These are phyloP conservation scores for Vicia faba DNA, from an alignment of 306 rosid species.

Conservation along the genomic window DNA sequence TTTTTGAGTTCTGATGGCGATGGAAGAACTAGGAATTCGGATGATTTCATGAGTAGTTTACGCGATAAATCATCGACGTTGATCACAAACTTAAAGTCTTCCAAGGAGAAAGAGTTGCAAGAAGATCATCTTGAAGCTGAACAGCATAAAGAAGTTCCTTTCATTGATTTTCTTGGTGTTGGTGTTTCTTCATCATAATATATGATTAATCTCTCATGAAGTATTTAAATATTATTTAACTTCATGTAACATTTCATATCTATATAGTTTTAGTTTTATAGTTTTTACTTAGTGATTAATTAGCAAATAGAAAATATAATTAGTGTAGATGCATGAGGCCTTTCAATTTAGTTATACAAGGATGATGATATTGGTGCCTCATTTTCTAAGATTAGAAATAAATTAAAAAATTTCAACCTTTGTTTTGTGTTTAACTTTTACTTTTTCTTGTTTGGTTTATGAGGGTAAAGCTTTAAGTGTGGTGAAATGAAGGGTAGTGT, in stretches of 20 bases:
- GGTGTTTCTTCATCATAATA: slow-evolving; percentile 64
- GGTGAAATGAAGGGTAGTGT: slow-evolving; percentile 35
- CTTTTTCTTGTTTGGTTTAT: neutral
- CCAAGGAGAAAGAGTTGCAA: slow-evolving; percentile 45
- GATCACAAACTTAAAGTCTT: slow-evolving; percentile 31
- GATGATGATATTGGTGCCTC: slow-evolving; percentile 15
- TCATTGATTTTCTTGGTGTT: slow-evolving; percentile 93
- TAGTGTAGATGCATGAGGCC: slow-evolving; percentile 24
- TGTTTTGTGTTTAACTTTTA: slow-evolving; percentile 15
- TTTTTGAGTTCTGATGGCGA: slow-evolving; percentile 34
- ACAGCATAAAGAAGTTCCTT: slow-evolving; percentile 55
- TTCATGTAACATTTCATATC: slow-evolving; percentile 19
- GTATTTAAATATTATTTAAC: slow-evolving; percentile 46
- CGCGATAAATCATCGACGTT: slow-evolving; percentile 42
- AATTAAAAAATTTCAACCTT: slow-evolving; percentile 32
- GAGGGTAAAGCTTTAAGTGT: slow-evolving; percentile 37
- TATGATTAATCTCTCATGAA: slow-evolving; percentile 3
- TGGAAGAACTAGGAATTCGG: slow-evolving; percentile 36
- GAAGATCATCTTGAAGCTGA: slow-evolving; percentile 37
- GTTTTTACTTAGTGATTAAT: slow-evolving; percentile 35
- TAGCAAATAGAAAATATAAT: slow-evolving; percentile 28
- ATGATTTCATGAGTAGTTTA: slow-evolving; percentile 34
- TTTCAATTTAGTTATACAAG: neutral
- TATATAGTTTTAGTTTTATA: neutral
- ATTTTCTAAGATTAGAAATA: slow-evolving; percentile 27